Percentiles rank a stretch among this genome's conserved stretches.
These are phyloP conservation scores for Rhynchospora pubera DNA, from an alignment of 176 grass and related monocot genomes.

Conservation along the genomic window DNA sequence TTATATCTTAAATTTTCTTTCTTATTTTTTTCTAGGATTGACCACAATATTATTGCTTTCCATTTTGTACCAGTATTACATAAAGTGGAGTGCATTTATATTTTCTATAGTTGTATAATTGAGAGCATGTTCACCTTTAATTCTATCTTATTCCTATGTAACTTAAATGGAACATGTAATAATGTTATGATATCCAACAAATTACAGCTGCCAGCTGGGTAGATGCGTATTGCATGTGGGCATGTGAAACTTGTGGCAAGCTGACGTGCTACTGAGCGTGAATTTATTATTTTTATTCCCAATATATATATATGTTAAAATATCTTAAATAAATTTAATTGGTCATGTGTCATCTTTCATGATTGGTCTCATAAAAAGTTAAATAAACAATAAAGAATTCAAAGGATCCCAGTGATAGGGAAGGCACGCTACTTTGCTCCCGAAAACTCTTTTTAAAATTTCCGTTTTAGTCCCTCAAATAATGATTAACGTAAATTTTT, in stretches of 20 bases:
- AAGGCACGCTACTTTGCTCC: background rate
- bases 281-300: background rate
- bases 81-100: background rate
- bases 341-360: background rate
- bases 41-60: background rate
- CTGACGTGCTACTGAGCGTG: conserved; percentile 1
- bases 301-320: background rate
- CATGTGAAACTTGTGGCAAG: conserved; percentile 11
- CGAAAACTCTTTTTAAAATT: background rate
- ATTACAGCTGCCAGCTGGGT: background rate
- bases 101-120: background rate
- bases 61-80: background rate
- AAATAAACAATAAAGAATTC: background rate
- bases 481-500: background rate
- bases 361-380: background rate
- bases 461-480: background rate
- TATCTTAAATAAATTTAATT: background rate
- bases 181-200: background rate
- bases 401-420: background rate
- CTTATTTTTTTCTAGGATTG: background rate
- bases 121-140: background rate
- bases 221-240: background rate
- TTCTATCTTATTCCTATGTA: background rate
- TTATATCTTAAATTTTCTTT: background rate
- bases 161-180: background rate